Base-by-base conservation (phyloP, 257 asterid species). In the Penstemon newberryi region DNA sequence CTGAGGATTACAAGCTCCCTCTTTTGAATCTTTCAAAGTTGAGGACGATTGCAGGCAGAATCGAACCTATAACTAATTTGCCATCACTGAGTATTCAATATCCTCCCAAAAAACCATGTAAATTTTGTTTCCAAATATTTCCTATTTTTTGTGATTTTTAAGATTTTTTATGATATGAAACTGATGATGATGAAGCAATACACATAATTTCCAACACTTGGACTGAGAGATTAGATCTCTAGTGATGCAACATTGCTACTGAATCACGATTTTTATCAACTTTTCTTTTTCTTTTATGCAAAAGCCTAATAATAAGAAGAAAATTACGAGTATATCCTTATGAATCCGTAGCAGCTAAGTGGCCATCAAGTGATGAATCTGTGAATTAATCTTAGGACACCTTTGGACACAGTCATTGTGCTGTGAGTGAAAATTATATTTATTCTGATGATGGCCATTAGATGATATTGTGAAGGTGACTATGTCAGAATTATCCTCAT, bases 1-100 rank as follows among this genome's bases (percentile, higher is more conserved):
- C 76, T 84, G 96, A 91, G 69, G 95, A 91, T 79, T 72, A 38
- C 33, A 91, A 84, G 96, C 97, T 91, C 97, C 94, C 97, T 91
- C 96, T 91, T 82, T 95, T 85, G 95, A 87, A 41, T 3, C 47
- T 3, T 36, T 18, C 7, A 41, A 63, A 33, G 65, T 73, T 89
- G 95, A 81, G 91, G 95, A 86, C 51, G 69, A 10, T 71, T 52
- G 91, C 90, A 74, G 96, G 97, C 87, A 80, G 96, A 91, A 91
- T 91, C 96, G 97, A 91, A 91, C 97, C 97, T 54, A 78, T 56
- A 0, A 74, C 33, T 43, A 49, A 43, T 3, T 80, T 55, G 95
- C 96, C 96, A 75, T 62, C 67, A 72, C 96, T 87, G 93, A 87
- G 91, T 55, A 73, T 54, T 44, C 13, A 5, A 12, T 53, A 63